A percentile compares a stretch with the other conserved stretches of the same genome.
These are phyloP conservation scores for Zymoseptoria crescenta DNA, from an alignment of 2,329 filamentous ascomycete genomes.

Conservation along the genomic window DNA sequence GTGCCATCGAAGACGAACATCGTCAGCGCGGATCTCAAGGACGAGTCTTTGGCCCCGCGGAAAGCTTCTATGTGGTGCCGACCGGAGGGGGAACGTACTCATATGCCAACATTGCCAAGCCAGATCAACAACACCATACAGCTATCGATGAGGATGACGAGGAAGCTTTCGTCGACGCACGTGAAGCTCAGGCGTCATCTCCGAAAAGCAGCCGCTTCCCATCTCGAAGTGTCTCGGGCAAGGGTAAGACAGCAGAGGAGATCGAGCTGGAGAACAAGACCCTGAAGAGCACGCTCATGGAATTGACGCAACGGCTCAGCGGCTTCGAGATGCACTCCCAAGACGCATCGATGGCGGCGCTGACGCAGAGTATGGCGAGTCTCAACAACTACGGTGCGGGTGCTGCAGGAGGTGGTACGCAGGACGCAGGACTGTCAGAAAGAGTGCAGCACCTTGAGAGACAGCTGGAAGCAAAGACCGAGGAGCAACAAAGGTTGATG, in stretches of 20 bases:
- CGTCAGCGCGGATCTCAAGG: slow-evolving; percentile 42
- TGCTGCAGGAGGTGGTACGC: slow-evolving; percentile 39
- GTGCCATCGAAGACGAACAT: slow-evolving; percentile 62
- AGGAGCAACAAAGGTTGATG: slow-evolving; percentile 55
- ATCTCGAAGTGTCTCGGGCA: slow-evolving; percentile 28
- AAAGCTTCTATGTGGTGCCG: slow-evolving; percentile 91
- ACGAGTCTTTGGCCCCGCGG: slow-evolving; percentile 44
- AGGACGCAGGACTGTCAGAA: slow-evolving; percentile 46
- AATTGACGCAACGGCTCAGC: slow-evolving; percentile 77
- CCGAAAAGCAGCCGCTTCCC: slow-evolving; percentile 34
- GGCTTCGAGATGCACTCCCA: slow-evolving; percentile 91
- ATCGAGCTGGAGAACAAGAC: slow-evolving; percentile 80
- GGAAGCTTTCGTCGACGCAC: slow-evolving; percentile 85
- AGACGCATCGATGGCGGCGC: slow-evolving; percentile 61
- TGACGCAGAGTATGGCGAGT: slow-evolving; percentile 68
- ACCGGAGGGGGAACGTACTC: slow-evolving; percentile 84
- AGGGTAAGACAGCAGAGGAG: slow-evolving; percentile 71
- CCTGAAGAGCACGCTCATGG: slow-evolving; percentile 77
- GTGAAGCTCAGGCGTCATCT: slow-evolving; percentile 50
- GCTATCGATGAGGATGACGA: slow-evolving; percentile 49
- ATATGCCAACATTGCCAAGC: slow-evolving; percentile 70
- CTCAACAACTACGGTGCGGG: slow-evolving; percentile 29
- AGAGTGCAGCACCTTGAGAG: slow-evolving; percentile 48
- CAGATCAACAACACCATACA: slow-evolving; percentile 32
- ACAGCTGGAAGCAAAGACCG: slow-evolving; percentile 48